Evolutionary conservation across 176 grass and related monocot species (phyloP).

Genomic region (Musa beccarii): DNA sequence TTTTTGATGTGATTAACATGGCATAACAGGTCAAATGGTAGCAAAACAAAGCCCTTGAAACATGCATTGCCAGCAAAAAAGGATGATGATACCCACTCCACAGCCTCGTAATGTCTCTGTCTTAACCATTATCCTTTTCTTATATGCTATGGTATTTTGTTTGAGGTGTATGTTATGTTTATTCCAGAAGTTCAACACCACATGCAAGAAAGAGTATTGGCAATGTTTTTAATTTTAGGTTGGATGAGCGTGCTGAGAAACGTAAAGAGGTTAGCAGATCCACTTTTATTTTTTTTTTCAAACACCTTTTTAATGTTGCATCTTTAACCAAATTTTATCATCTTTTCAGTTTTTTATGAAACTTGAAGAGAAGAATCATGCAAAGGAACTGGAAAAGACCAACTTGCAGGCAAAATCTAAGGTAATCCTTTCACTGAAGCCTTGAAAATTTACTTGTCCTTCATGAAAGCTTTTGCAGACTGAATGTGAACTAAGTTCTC

Average conservation of each 20-base stretch:
- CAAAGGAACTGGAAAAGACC: constrained; percentile 76
- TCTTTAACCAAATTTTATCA: not conserved
- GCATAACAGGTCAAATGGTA: constrained; percentile 35
- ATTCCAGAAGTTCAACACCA: constrained; percentile 48
- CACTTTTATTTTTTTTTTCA: not conserved
- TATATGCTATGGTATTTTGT: constrained; percentile 4
- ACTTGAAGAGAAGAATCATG: constrained; percentile 85
- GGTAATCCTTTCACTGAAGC: constrained; percentile 19
- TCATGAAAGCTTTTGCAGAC: not conserved
- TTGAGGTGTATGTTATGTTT: constrained; percentile 8
- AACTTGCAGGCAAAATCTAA: constrained; percentile 90
- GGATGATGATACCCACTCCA: constrained; percentile 63
- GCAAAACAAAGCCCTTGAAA: constrained; percentile 25
- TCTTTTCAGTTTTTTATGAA: constrained; percentile 77
- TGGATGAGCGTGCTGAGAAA: constrained; percentile 92
- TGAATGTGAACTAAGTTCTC: not conserved
- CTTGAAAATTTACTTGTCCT: constrained; percentile 14
- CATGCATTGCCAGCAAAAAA: constrained; percentile 25
- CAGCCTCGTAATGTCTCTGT: constrained; percentile 45
- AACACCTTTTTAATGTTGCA: constrained; percentile 1
- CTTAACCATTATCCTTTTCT: constrained; percentile 14
- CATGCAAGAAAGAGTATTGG: constrained; percentile 35
- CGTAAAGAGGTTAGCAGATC: constrained; percentile 60
- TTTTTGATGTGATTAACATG: constrained; percentile 18
- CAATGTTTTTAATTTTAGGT: constrained; percentile 62